Conservation (phyloP, 1,284 basidiomycete genomes). For the Ganoderma multipileum region DNA sequence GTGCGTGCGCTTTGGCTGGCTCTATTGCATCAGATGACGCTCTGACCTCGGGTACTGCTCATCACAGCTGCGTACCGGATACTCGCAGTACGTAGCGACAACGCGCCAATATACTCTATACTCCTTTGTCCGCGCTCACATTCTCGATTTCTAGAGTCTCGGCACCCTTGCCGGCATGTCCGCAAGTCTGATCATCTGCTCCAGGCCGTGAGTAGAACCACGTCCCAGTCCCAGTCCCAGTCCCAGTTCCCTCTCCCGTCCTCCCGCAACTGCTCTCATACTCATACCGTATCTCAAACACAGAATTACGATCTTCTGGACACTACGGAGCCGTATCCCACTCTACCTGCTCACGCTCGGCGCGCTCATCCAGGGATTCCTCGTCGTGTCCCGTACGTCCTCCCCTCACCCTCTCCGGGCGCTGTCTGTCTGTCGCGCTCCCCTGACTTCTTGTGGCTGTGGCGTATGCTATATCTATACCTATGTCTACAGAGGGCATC, state of each 20-base stretch:
- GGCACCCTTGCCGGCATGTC: slow-evolving; percentile 16
- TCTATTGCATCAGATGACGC: neutral
- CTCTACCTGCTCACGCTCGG: slow-evolving; percentile 7
- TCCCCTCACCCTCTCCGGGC: too few species aligned
- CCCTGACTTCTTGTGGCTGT: too few species aligned
- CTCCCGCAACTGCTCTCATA: too few species aligned
- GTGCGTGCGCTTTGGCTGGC: slow-evolving; percentile 9
- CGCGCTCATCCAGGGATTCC: slow-evolving; percentile 6
- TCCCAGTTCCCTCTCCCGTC: too few species aligned
- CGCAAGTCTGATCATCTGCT: slow-evolving; percentile 19
- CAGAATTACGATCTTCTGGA: slow-evolving; percentile 18
- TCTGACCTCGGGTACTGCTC: too few species aligned
- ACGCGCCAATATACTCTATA: too few species aligned
- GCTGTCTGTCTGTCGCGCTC: too few species aligned
- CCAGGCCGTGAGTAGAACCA: slow-evolving; percentile 21
- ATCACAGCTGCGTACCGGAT: slow-evolving; percentile 15
- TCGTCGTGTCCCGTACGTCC: slow-evolving; percentile 17
- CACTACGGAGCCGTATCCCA: neutral
- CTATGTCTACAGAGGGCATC: slow-evolving; percentile 24
- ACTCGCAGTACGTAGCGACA: slow-evolving; percentile 17
- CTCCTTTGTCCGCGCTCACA: neutral
- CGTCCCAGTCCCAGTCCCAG: too few species aligned
- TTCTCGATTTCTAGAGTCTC: slow-evolving; percentile 4
- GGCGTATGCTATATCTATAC: too few species aligned
- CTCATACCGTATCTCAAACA: too few species aligned